A percentile compares a stretch with the other conserved stretches of the same genome.
Evolutionary conservation across 768 basidiomycete genomes (phyloP).

Genomic region (Leccinum uliginosum): DNA sequence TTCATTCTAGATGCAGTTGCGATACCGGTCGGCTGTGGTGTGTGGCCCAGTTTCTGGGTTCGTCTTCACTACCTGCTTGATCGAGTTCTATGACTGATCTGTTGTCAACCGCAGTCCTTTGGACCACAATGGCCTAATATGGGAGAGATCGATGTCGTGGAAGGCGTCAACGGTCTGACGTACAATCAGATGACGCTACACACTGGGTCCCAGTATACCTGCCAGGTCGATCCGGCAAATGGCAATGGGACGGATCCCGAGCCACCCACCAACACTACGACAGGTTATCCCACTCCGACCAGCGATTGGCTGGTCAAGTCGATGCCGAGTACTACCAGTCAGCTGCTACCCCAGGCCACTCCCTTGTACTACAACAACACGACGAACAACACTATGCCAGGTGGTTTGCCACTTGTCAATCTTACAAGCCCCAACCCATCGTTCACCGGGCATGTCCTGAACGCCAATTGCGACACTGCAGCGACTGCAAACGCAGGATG

Average conservation of each 20-base stretch:
- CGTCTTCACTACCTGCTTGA: constrained; percentile 9
- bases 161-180: constrained; percentile 58
- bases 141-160: constrained; percentile 72
- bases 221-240: constrained; percentile 12
- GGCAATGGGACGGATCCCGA: background rate
- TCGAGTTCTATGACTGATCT: background rate
- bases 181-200: constrained; percentile 68
- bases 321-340: background rate
- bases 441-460: constrained; percentile 23
- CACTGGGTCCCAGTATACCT: constrained; percentile 39
- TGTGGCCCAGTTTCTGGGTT: constrained; percentile 57
- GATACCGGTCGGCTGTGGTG: constrained; percentile 68
- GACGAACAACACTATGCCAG: background rate
- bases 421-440: background rate
- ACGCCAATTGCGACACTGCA: constrained; percentile 38
- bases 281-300: no score
- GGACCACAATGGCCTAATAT: constrained; percentile 50
- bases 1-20: constrained; percentile 68
- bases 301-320: no score
- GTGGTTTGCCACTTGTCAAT: background rate
- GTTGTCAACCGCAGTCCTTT: constrained; percentile 28
- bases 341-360: background rate
- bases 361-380: background rate
- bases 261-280: background rate
- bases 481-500: constrained; percentile 44